These are phyloP conservation scores for Pichia inconspicua DNA, from an alignment of 1,139 yeast genomes.

Conservation along the genomic window DNA sequence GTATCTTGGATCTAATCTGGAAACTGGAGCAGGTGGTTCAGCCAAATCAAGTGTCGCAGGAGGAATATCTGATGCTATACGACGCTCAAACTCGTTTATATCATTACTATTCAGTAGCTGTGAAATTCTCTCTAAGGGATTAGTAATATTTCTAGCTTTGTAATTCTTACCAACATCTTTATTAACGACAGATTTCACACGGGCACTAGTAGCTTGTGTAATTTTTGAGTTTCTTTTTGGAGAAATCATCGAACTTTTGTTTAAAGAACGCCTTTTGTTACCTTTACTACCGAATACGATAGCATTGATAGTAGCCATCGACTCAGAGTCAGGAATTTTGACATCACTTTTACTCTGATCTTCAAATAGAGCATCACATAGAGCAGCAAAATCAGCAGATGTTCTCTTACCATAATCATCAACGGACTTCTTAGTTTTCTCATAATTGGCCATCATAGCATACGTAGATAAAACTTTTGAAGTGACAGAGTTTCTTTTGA, in stretches of 20 bases:
- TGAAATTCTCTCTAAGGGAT: slow-evolving; percentile 27
- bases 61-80: slow-evolving; percentile 36
- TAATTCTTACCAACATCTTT: not conserved
- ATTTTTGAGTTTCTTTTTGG: slow-evolving; percentile 4
- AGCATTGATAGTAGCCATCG: slow-evolving; percentile 26
- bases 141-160: slow-evolving; percentile 14
- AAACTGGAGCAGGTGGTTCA: slow-evolving; percentile 50
- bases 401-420: slow-evolving; percentile 70
- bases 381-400: slow-evolving; percentile 67
- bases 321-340: slow-evolving; percentile 22
- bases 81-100: slow-evolving; percentile 36
- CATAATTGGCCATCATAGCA: slow-evolving; percentile 51
- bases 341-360: slow-evolving; percentile 16
- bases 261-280: slow-evolving; percentile 7
- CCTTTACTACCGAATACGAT: slow-evolving; percentile 20
- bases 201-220: slow-evolving; percentile 4
- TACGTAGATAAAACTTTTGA: slow-evolving; percentile 62
- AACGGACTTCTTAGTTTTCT: slow-evolving; percentile 59
- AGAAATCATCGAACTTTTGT: slow-evolving; percentile 11
- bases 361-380: slow-evolving; percentile 68
- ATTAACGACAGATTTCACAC: slow-evolving; percentile 1
- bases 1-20: slow-evolving; percentile 56
- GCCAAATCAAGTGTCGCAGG: slow-evolving; percentile 21
- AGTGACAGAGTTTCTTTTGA: slow-evolving; percentile 64
- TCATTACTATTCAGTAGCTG: slow-evolving; percentile 29